Base-by-base conservation (phyloP, 2,329 filamentous ascomycete genomes). In the Leptographium radiaticola region DNA sequence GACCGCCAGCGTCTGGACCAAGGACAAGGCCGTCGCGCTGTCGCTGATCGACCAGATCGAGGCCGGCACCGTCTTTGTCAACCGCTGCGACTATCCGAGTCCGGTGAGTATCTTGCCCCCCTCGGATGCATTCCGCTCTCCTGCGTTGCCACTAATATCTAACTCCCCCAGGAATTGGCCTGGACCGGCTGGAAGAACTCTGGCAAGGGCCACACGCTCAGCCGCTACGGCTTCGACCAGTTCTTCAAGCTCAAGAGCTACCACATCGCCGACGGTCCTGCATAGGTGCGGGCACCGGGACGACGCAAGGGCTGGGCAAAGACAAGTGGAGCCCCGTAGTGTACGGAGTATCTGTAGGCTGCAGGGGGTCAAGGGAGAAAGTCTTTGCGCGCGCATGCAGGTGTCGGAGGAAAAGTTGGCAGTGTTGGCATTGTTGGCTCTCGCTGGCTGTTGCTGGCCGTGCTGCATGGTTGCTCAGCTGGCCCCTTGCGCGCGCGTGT, bases 121-220 rank as follows among this genome's bases (percentile, higher is more conserved):
- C 39, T 25, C 25, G 2, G 25, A 25, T 25, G 25, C 25, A 25
- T 25, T 57, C 25, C 25, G 25, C 25, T 5, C 25, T 25, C 25
- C 25, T 55, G 15, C 43, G 16, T 13, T 55, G 6, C 5, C 47
- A 30, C 8, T 15, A 6, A 7, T 44, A 2, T 9, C 20, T 45
- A 20, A 20, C 43, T 44, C 42, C n/a, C 20, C 43, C 62, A 91
- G 87, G 89, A 95, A 68, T 79, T 95, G 60, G 89, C 89, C n/a
- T 95, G 89, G 89, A 93, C 90, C 2, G 91, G 91, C 12, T 96
- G 89, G 89, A 97, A 97, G 75, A 89, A 95, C 67, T 95, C 89
- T 57, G 91, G 91, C 59, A 90, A 87, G 68, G 91, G 91, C 25
- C 85, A 90, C 62, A 96, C 90, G 11, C 71, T 97, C 62, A 93